A percentile compares a stretch with the other conserved stretches of the same genome.
These are phyloP conservation scores for Buxus sempervirens DNA, from an alignment of 164 flowering plant genomes.

Conservation along the genomic window DNA sequence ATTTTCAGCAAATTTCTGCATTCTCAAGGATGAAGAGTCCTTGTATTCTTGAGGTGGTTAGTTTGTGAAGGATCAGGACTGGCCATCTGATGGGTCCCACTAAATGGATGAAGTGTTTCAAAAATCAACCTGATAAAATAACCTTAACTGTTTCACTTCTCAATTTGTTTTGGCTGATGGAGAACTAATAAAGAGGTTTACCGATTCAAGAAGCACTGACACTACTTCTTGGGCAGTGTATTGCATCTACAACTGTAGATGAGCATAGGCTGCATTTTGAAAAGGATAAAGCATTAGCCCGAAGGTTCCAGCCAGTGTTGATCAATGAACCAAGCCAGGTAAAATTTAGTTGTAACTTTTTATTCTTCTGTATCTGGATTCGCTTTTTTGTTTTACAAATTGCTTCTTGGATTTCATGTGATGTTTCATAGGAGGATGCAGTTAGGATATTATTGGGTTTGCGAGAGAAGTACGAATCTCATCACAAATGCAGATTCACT, in stretches of 20 bases:
- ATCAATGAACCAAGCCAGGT: conserved; percentile 85
- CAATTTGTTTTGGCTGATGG: too few relatives aligned
- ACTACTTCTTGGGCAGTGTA: conserved; percentile 50
- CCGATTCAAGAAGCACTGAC: conserved; percentile 7
- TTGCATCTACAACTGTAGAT: conserved; percentile 77
- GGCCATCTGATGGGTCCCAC: too few relatives aligned
- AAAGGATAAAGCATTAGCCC: conserved; percentile 77
- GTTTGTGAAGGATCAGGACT: not conserved
- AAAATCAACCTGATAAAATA: too few relatives aligned
- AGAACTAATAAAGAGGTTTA: not conserved
- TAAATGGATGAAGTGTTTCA: too few relatives aligned
- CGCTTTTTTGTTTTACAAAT: not conserved
- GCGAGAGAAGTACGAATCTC: conserved; percentile 69
- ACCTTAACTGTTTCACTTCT: too few relatives aligned
- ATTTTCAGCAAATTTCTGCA: too few relatives aligned
- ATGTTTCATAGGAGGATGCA: conserved; percentile 64
- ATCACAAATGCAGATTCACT: conserved; percentile 73
- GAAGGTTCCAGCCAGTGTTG: conserved; percentile 78
- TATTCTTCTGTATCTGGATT: not conserved
- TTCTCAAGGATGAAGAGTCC: not conserved
- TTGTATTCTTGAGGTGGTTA: not conserved
- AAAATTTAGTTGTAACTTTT: not conserved
- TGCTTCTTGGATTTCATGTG: not conserved
- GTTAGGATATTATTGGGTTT: conserved; percentile 67
- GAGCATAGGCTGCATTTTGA: conserved; percentile 72